Conservation (phyloP, 2,329 filamentous ascomycete species). For the Botrytis byssoidea region DNA sequence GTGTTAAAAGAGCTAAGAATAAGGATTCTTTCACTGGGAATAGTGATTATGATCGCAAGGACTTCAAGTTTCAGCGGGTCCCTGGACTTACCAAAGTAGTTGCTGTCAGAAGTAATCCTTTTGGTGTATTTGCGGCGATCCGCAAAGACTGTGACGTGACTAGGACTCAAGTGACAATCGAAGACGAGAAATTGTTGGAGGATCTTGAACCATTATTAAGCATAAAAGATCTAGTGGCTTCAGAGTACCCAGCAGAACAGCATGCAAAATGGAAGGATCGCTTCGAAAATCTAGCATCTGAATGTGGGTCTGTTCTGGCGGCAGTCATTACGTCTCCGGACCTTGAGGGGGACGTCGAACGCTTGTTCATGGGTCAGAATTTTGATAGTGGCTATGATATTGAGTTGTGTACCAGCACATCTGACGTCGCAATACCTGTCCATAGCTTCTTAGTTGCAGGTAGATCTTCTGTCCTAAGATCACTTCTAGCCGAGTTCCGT, state of each 20-base stretch:
- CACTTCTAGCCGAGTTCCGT: constrained; percentile 58
- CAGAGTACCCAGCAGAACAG: constrained; percentile 41
- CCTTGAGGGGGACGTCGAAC: constrained; percentile 60
- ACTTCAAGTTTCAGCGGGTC: constrained; percentile 93
- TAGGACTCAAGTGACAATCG: constrained; percentile 65
- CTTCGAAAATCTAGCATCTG: constrained; percentile 48
- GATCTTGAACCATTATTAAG: constrained; percentile 70
- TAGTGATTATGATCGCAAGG: constrained; percentile 67
- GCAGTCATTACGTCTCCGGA: constrained; percentile 62
- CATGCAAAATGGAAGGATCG: constrained; percentile 45
- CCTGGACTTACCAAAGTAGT: constrained; percentile 83
- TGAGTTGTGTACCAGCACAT: constrained; percentile 57
- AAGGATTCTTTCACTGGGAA: constrained; percentile 58
- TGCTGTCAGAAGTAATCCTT: constrained; percentile 81
- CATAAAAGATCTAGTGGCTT: constrained; percentile 58
- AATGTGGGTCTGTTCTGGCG: constrained; percentile 52
- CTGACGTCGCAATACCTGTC: constrained; percentile 71
- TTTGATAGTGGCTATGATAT: constrained; percentile 41
- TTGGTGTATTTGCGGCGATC: constrained; percentile 85
- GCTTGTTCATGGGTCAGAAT: constrained; percentile 47
- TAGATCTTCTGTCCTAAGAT: constrained; percentile 68
- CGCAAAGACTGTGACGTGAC: constrained; percentile 83
- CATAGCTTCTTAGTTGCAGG: constrained; percentile 79
- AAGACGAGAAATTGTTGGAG: constrained; percentile 67
- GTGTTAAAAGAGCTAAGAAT: constrained; percentile 76